Base-by-base conservation (phyloP, 1,139 yeast species). In the Scheffersomyces titani region DNA sequence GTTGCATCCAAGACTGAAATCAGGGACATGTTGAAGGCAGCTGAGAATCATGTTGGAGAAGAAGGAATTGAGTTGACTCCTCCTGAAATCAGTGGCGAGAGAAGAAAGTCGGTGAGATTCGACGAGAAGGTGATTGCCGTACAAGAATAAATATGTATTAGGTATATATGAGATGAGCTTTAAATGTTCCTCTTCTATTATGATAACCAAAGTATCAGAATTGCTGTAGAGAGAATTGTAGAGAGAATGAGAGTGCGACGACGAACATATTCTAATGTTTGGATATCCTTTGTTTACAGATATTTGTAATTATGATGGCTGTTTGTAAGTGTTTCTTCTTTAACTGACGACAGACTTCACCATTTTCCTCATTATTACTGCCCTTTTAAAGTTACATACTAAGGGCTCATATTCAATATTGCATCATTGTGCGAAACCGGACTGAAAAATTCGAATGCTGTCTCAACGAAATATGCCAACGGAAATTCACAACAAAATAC, bases 81-180 rank as follows among this genome's bases (percentile, higher is more conserved):
- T 2, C 68, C 68, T 1, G 71, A 71, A 19, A 63, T 60, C 21
- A 67, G 67, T 18, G 76, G 80, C 3, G 83, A 78, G 59, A 80
- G 93, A 70, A 75, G 92, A 62, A 88, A 89, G 64, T 87, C 92
- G 6, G 94, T 89, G 3, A 77, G 92, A 58, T 89, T 89, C 66
- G 90, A 88, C 61, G 89, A 86, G 61, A 81, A 82, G 60, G 90
- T 87, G 3, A 70, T 78, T 45, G 77, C 83, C 36, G 82, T 81
- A 5, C 70, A 55, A 47, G 53, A 53, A 16, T 51, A 51, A 48
- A 6, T 16, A 24, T 5, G 9, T 6, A 24, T 13, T 9, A 30
- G 40, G 13, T 30, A 30, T 30, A 30, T 30, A 30, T 22, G 24
- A 22, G 6, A 22, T 13, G 11, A 30, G 9, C 40, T 13, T 11